Base-by-base conservation (phyloP, 1,284 basidiomycete species). In the Volvariella volvacea region DNA sequence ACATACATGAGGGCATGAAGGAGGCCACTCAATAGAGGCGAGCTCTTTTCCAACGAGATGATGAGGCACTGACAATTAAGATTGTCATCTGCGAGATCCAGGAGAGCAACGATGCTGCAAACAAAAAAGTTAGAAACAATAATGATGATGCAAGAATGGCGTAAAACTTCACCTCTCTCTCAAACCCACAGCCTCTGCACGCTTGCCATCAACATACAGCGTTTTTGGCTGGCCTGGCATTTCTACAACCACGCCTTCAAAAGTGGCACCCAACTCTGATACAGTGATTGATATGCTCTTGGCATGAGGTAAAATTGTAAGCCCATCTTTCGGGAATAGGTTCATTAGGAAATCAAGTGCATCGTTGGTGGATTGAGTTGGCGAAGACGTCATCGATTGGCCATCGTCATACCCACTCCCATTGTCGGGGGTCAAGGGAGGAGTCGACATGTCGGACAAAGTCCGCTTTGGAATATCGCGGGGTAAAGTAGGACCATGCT, bases 1-100 rank as follows among this genome's bases (percentile, higher is more conserved):
- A 88, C 83, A 62, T 89, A 90, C 83, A 89, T 85, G 49, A 89
- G 73, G 41, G 86, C 82, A 56, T 89, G 87, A 41, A 89, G 67
- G 43, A 88, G 64, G 52, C 50, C 53, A 38, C 60, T 53, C 36
- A 65, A 54, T 44, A 58, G 59, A 21, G 60, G 59, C 19, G 57
- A 60, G 9, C 61, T 60, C 22, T 62, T 52, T 45, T 65, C 63
- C 32, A 65, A 50, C 16, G 74, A 82, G 52, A 91, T 88, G 48
- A 89, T 73, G 34, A 90, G 73, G n/a, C 83, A 80, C 37, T 74
- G 75, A 59, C 87, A 89, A 55, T 74, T 73, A 31, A 91, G 69
- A 49, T 75, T 78, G 61, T 90, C 87, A 60, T 87, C 84, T 44
- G 88, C 87, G 21, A 91, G 70, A 56, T 91, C 87, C 50, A 91